These are phyloP conservation scores for Papiliotrema nemorosa DNA, from an alignment of 1,284 basidiomycete species.

Conservation along the genomic window DNA sequence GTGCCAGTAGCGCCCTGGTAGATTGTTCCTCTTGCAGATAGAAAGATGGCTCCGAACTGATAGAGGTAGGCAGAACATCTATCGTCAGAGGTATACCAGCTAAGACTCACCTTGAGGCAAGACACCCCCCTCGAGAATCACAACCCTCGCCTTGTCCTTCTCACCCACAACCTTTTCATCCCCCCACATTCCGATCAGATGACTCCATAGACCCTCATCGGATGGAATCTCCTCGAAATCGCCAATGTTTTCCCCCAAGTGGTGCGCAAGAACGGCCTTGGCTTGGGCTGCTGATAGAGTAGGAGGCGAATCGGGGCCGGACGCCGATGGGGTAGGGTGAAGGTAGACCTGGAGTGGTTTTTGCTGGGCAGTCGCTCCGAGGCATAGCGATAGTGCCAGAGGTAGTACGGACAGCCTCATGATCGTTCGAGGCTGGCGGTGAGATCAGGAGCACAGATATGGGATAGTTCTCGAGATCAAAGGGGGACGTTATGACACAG, in stretches of 20 bases:
- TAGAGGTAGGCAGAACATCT: slow-evolving; percentile 37
- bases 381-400: slow-evolving; percentile 9
- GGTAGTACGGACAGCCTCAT: slow-evolving; percentile 13
- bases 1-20: slow-evolving; percentile 30
- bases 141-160: slow-evolving; percentile 30
- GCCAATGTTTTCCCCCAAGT: slow-evolving; percentile 37
- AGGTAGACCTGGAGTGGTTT: slow-evolving; percentile 46
- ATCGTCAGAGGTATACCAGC: not conserved
- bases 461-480: not conserved
- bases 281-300: slow-evolving; percentile 43
- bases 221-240: slow-evolving; percentile 39
- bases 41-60: slow-evolving; percentile 36
- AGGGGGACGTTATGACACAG: not conserved
- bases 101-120: slow-evolving; percentile 33
- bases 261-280: slow-evolving; percentile 45
- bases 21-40: slow-evolving; percentile 30
- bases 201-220: slow-evolving; percentile 43
- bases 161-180: slow-evolving; percentile 9
- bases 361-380: slow-evolving; percentile 17
- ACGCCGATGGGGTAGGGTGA: slow-evolving; percentile 36
- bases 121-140: slow-evolving; percentile 42
- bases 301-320: slow-evolving; percentile 18
- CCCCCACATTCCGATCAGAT: slow-evolving; percentile 35
- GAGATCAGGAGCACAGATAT: not conserved
- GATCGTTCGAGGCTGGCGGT: not conserved